phyloP scores from a whole-genome alignment of 768 basidiomycete genomes.

The Russula compacta region DNA sequence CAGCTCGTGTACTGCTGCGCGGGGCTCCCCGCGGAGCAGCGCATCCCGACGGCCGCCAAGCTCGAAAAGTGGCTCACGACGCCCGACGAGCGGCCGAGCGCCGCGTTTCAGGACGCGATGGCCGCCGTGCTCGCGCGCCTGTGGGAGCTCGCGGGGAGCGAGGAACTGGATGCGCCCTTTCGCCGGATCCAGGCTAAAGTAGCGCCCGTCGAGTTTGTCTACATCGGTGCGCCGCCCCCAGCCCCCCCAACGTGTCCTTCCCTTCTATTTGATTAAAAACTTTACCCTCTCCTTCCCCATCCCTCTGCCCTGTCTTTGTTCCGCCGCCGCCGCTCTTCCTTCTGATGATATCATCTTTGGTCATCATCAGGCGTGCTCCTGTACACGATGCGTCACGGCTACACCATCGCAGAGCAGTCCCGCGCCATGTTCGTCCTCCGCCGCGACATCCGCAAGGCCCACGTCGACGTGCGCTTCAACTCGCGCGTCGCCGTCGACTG shows the following conservation, averaged over 20 bases:
- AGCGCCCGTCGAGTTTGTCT: conserved; percentile 70
- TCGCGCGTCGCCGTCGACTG: conserved; percentile 42
- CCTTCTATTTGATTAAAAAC: no score
- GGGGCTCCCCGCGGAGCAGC: conserved; percentile 32
- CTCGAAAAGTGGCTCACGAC: conserved; percentile 40
- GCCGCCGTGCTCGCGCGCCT: conserved; percentile 43
- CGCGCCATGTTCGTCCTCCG: conserved; percentile 50
- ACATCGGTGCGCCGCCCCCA: conserved; percentile 50
- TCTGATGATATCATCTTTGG: background rate
- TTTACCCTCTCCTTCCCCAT: no score
- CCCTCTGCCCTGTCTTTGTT: no score
- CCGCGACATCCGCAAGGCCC: conserved; percentile 41
- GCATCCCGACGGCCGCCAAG: conserved; percentile 39
- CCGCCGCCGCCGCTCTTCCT: no score
- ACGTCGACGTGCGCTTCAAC: conserved; percentile 60
- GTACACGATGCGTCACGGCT: conserved; percentile 38
- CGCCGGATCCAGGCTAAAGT: conserved; percentile 43
- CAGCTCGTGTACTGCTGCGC: conserved; percentile 63
- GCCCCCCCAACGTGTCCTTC: no score
- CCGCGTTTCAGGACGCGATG: conserved; percentile 45
- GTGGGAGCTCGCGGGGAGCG: conserved; percentile 40
- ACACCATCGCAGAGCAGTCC: conserved; percentile 39
- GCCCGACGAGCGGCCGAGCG: conserved; percentile 29
- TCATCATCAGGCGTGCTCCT: conserved; percentile 51
- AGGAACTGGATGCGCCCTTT: conserved; percentile 26